Conservation (phyloP, 257 asterid genomes). For the Solanum peruvianum region DNA sequence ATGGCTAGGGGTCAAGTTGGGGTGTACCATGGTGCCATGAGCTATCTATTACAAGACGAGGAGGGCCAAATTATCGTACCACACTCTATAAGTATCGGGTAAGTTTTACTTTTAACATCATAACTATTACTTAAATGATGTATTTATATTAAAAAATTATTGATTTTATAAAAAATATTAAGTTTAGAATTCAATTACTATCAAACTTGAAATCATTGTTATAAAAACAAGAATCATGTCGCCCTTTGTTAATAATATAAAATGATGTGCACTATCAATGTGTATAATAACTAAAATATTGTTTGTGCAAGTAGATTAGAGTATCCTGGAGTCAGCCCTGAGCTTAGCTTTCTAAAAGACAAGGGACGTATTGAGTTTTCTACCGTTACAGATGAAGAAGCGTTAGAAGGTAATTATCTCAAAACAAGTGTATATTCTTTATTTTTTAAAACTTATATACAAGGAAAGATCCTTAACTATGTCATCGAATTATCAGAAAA, state of each 20-base stretch:
- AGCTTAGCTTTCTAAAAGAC: constrained; percentile 64
- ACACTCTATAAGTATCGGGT: not conserved
- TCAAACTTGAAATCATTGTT: too few relatives aligned
- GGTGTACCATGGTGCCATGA: constrained; percentile 68
- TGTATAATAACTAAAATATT: too few relatives aligned
- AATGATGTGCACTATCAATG: too few relatives aligned
- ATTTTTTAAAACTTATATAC: too few relatives aligned
- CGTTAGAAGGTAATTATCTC: constrained; percentile 1
- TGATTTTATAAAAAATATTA: too few relatives aligned
- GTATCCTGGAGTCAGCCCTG: constrained; percentile 71
- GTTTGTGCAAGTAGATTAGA: constrained; percentile 35
- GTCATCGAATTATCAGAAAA: too few relatives aligned
- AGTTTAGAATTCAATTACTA: too few relatives aligned
- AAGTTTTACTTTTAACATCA: not conserved
- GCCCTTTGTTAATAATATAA: too few relatives aligned
- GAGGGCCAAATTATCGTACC: constrained; percentile 1
- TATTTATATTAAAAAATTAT: too few relatives aligned
- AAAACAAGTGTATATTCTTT: not conserved
- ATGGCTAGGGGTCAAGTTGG: constrained; percentile 49
- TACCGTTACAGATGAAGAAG: constrained; percentile 47
- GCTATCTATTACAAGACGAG: constrained; percentile 52
- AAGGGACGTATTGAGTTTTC: constrained; percentile 48
- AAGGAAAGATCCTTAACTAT: too few relatives aligned
- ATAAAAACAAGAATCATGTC: too few relatives aligned
- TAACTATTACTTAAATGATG: too few relatives aligned